Conservation (phyloP, 2,329 filamentous ascomycete genomes). For the Rosellinia necatrix region DNA sequence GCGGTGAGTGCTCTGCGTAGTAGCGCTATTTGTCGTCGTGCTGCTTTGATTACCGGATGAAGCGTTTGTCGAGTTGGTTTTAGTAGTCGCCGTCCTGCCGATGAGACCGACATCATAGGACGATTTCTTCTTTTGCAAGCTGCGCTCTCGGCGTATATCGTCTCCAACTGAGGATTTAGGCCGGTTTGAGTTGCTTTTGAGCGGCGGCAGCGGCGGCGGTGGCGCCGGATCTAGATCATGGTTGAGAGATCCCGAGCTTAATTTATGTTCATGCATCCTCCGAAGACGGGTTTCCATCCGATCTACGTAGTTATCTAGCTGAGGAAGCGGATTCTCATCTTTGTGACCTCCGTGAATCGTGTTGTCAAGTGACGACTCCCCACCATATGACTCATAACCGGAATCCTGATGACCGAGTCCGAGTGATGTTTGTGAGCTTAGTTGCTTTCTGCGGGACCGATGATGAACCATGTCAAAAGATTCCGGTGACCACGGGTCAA, state of each 20-base stretch:
- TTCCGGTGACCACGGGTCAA: constrained; percentile 88
- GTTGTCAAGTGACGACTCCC: constrained; percentile 56
- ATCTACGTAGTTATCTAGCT: constrained; percentile 84
- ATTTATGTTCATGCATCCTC: constrained; percentile 68
- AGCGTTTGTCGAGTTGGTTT: constrained; percentile 80
- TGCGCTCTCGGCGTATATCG: constrained; percentile 47
- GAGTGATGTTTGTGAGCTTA: constrained; percentile 72
- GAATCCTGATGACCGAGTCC: constrained; percentile 68
- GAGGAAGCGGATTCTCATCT: constrained; percentile 64
- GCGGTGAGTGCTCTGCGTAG: constrained; percentile 77
- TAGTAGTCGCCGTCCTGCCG: constrained; percentile 82
- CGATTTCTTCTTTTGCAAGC: constrained; percentile 69
- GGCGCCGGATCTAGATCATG: constrained; percentile 38
- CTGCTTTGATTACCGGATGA: constrained; percentile 74
- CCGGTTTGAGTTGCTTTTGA: constrained; percentile 58
- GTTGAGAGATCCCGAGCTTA: constrained; percentile 47
- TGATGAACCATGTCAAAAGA: constrained; percentile 68
- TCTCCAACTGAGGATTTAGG: constrained; percentile 64
- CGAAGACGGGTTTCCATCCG: constrained; percentile 86
- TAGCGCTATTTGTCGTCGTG: constrained; percentile 66
- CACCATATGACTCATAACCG: constrained; percentile 63
- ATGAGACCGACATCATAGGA: constrained; percentile 79
- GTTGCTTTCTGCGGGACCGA: constrained; percentile 44
- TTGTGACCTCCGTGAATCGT: constrained; percentile 48
- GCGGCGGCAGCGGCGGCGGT: constrained; percentile 47